phyloP scores from a whole-genome alignment of 805 yeast species.

The Nakazawaea holstii region DNA sequence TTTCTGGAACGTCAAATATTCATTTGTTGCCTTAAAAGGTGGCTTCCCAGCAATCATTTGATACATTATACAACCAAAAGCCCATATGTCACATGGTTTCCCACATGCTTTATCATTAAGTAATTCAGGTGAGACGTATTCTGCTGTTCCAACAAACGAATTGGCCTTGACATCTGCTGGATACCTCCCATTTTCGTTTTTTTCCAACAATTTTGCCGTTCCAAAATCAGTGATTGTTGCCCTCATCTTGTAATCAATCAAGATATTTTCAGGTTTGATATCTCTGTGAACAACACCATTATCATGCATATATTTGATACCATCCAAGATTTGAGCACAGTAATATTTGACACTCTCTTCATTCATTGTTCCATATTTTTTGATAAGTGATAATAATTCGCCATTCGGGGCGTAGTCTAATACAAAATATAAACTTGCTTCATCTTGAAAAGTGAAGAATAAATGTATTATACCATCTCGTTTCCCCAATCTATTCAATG shows the following conservation, averaged over 20 bases:
- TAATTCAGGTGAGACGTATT: constrained; percentile 86
- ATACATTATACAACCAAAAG: constrained; percentile 53
- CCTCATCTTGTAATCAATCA: constrained; percentile 54
- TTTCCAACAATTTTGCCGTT: constrained; percentile 70
- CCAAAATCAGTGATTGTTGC: constrained; percentile 80
- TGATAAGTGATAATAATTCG: constrained; percentile 62
- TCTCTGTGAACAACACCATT: constrained; percentile 79
- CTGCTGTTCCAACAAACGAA: constrained; percentile 94
- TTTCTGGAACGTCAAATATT: constrained; percentile 76
- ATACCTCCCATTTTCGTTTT: constrained; percentile 43
- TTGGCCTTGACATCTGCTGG: constrained; percentile 67
- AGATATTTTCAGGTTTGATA: constrained; percentile 77
- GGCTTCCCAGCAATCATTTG: constrained; percentile 67
- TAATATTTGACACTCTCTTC: constrained; percentile 67
- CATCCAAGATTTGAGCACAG: constrained; percentile 70
- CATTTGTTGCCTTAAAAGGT: constrained; percentile 81
- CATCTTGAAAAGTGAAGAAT: constrained; percentile 78
- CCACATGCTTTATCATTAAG: constrained; percentile 67
- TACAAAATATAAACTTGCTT: constrained; percentile 64
- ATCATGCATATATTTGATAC: constrained; percentile 64
- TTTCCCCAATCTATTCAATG: constrained; percentile 61
- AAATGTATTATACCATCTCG: constrained; percentile 61
- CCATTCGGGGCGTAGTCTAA: constrained; percentile 79
- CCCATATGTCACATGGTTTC: constrained; percentile 58
- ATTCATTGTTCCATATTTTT: constrained; percentile 62